Conservation (phyloP, 768 basidiomycete genomes). For the Podaxis sp. region DNA sequence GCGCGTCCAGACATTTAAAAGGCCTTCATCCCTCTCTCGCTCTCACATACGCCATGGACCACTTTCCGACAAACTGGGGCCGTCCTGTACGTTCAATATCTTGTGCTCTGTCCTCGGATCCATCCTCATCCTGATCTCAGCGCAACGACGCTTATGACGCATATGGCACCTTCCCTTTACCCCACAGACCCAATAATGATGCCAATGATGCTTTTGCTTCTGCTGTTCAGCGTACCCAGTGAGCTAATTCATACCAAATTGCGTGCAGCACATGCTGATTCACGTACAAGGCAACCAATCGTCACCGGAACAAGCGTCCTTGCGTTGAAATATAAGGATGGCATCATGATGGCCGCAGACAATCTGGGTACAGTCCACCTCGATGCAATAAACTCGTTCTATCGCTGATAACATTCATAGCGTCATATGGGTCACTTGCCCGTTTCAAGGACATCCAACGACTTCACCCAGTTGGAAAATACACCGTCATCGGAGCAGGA, state of each 20-base stretch:
- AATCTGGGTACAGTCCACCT: conserved; percentile 69
- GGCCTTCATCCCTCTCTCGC: conserved; percentile 8
- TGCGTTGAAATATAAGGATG: conserved; percentile 92
- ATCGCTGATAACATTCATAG: conserved; percentile 33
- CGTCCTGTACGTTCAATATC: conserved; percentile 57
- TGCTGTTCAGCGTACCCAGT: conserved; percentile 83
- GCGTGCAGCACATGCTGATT: neutral
- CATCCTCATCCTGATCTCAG: conserved; percentile 32
- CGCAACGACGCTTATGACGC: conserved; percentile 74
- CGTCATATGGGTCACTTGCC: conserved; percentile 96
- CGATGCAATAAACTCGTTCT: neutral
- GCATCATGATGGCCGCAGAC: conserved; percentile 98
- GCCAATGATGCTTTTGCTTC: conserved; percentile 58
- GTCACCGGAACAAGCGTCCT: conserved; percentile 97
- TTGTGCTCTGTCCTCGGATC: neutral
- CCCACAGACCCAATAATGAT: conserved; percentile 50
- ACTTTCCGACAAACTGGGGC: conserved; percentile 84
- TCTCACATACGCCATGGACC: conserved; percentile 54
- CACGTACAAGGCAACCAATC: conserved; percentile 73
- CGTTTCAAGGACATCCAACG: conserved; percentile 94
- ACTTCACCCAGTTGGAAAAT: conserved; percentile 77
- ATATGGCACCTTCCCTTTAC: conserved; percentile 75
- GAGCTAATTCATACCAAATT: conserved; percentile 18
- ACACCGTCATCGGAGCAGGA: conserved; percentile 87
- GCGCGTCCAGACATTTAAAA: conserved; percentile 20